These are phyloP conservation scores for Aureobasidium sp. DNA, from an alignment of 2,329 filamentous ascomycete species.

Conservation along the genomic window DNA sequence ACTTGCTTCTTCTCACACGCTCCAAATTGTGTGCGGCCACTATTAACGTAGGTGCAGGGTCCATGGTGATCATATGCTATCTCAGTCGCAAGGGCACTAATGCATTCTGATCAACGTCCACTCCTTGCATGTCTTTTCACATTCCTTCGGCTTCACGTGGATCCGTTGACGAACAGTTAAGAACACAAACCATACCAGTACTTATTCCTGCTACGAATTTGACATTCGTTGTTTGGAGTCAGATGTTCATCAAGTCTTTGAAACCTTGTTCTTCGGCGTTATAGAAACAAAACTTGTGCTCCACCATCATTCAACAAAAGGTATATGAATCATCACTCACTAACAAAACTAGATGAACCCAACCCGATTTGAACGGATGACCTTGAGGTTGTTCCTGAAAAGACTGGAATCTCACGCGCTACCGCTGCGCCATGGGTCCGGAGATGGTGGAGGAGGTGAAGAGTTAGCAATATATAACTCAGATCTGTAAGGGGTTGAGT, in stretches of 20 bases:
- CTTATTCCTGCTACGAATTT: neutral
- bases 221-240: neutral
- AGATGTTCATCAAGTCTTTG: neutral
- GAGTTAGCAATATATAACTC: neutral
- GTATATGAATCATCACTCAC: too few species aligned
- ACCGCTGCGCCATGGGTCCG: constrained; percentile 17
- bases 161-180: neutral
- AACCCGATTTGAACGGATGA: constrained; percentile 19
- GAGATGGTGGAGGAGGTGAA: neutral
- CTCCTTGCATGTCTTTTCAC: neutral
- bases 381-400: constrained; percentile 4
- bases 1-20: neutral
- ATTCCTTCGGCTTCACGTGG: neutral
- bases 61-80: neutral
- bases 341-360: too few species aligned
- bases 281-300: neutral
- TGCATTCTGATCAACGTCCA: too few species aligned
- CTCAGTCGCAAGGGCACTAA: neutral
- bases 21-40: neutral
- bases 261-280: neutral
- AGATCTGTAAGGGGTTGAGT: neutral
- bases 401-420: constrained; percentile 18
- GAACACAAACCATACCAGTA: neutral
- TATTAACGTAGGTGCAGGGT: neutral
- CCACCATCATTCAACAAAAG: neutral